Conservation (phyloP, 352 stramenopile species). For the Phytophthora multivora region DNA sequence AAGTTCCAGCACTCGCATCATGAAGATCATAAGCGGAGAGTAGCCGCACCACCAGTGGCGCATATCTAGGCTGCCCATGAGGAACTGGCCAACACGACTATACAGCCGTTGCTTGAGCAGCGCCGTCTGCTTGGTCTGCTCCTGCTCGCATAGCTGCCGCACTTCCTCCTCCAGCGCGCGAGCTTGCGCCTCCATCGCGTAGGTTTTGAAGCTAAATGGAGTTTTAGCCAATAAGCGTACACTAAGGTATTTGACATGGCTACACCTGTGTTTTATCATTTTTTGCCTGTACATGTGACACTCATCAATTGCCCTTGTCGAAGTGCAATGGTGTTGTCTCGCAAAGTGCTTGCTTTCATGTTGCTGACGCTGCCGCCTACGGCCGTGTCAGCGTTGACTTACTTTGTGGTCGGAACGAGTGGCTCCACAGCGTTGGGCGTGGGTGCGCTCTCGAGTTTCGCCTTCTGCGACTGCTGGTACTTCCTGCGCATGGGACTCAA, state of each 20-base stretch:
- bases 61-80: slow-evolving; percentile 63
- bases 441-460: slow-evolving; percentile 59
- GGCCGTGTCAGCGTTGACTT: slow-evolving; percentile 36
- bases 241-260: slow-evolving; percentile 2
- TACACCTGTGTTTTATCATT: slow-evolving; percentile 12
- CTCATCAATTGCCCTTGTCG: slow-evolving; percentile 1
- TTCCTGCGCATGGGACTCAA: slow-evolving; percentile 65
- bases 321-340: slow-evolving; percentile 26
- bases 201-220: slow-evolving; percentile 1
- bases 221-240: slow-evolving; percentile 27
- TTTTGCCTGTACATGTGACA: slow-evolving; percentile 1
- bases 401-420: slow-evolving; percentile 28
- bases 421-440: slow-evolving; percentile 32
- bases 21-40: slow-evolving; percentile 85
- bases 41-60: slow-evolving; percentile 85
- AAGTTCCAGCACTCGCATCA: slow-evolving; percentile 86
- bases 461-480: slow-evolving; percentile 82
- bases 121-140: slow-evolving; percentile 41
- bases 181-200: slow-evolving; percentile 39
- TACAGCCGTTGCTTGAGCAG: slow-evolving; percentile 76
- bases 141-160: slow-evolving; percentile 39
- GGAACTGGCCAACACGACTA: slow-evolving; percentile 76
- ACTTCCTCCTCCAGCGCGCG: slow-evolving; percentile 45
- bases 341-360: slow-evolving; percentile 55
- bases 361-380: slow-evolving; percentile 52